Evolutionary conservation across 2,329 filamentous ascomycete species (phyloP).

Genomic region (Alternaria longipes): DNA sequence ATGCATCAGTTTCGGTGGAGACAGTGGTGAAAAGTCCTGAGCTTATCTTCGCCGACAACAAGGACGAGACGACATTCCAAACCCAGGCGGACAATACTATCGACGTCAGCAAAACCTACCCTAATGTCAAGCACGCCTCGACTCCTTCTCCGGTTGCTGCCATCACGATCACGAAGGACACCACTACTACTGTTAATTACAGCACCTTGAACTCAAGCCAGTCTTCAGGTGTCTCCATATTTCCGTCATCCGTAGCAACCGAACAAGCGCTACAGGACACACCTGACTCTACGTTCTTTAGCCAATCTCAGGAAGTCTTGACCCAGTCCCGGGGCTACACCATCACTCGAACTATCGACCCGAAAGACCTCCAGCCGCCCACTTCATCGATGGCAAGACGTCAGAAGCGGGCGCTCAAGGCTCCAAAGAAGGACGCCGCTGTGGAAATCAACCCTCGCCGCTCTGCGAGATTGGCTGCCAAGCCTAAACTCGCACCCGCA

Average conservation of each 20-base stretch:
- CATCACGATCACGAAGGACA: not conserved
- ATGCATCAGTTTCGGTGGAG: not conserved
- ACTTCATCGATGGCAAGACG: not conserved
- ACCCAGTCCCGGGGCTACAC: not conserved
- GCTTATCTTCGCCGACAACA: not conserved
- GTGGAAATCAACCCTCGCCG: not conserved
- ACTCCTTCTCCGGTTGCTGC: not conserved
- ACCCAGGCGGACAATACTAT: not conserved
- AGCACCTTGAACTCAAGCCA: not conserved
- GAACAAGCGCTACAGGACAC: not conserved
- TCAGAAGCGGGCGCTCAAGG: not conserved
- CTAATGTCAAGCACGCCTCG: fast-evolving
- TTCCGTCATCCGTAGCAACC: not conserved
- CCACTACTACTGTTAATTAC: not conserved
- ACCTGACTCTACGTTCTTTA: not conserved
- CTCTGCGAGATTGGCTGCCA: not conserved
- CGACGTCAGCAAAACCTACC: no score
- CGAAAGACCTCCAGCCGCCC: not conserved
- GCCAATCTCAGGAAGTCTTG: not conserved
- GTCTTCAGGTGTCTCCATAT: fast-evolving
- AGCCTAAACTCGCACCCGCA: not conserved
- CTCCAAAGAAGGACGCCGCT: not conserved
- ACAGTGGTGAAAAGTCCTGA: not conserved
- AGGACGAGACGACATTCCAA: not conserved
- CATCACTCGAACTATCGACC: not conserved